Base-by-base conservation (phyloP, 768 basidiomycete species). In the Mycena rosella region DNA sequence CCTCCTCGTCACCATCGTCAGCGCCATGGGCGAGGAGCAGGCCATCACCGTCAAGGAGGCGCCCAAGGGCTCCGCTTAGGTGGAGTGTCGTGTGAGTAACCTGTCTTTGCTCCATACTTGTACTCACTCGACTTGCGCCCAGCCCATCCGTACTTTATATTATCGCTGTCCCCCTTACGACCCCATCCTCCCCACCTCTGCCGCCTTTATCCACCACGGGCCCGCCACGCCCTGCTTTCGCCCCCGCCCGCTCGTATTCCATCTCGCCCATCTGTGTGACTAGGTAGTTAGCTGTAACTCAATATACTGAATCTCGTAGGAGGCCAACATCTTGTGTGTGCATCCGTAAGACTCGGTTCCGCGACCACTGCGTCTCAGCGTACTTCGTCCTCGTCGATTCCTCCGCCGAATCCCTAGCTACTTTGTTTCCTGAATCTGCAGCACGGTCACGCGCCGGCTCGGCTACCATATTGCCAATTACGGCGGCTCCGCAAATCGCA, bases 1-100 rank as follows among this genome's bases (percentile, higher is more conserved):
- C 67, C 84, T 96, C 70, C 83, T 94, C 65, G 89, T 96, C 80
- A 96, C 94, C 73, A 89, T 96, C 77, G 84, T 96, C 78, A 82
- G 86, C 72, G 92, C 97, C 76, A 98, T 99, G 96, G 87, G 86
- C 68, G 96, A 98, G 83, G 96, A 98, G 83, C 91, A 91, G 85
- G 90, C 64, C 22, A 68, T 97, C 76, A 91, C 94, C 73, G 89
- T 60, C 81, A 97, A 98, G 88, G 96, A 96, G 80, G 92, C 93
- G 61, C 94, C 95, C 71, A 91, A 91, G 83, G 86, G 85, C 61
- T 49, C 42, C 13, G 20, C 49, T 22, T 65, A 59, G 42, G 10
- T 42, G 13, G 42, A 5, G 42, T n/a, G n/a, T n/a, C n/a, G n/a
- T n/a, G n/a, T n/a, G n/a, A n/a, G n/a, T n/a, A n/a, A n/a, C n/a